Evolutionary conservation across 192 early-diverging fungal genomes (phyloP), one percentile per base, ranked within the genome.

Genomic region (Coemansia sp.): DNA sequence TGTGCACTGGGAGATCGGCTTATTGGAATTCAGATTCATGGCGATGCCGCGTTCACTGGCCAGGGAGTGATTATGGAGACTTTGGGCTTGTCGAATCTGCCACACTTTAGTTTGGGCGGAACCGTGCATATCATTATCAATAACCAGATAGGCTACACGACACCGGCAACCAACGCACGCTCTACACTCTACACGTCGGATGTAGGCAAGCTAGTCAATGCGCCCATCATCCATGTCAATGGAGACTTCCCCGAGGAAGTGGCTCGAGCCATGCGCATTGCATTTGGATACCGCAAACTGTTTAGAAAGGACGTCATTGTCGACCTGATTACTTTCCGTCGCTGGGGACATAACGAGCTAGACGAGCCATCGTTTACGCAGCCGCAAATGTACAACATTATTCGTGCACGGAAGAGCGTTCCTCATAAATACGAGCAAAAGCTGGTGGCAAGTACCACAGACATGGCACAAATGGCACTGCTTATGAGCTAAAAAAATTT

Each of bases 291-390:
- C 81, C 86, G 96, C 54, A 84, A 91, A 65, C 85, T 88, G 62
- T 98, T 96, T 84, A 83, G 87, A 56, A 95, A 93, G 75, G 96
- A 98, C 66, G 85, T 96, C 21, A 94, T 98, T 21, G 73, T 98
- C 39, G 96, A 98, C 56, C 53, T 98, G 71, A 91, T 96, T 69
- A 88, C 89, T 15, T 98, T 94, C 81, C 88, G 96, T 46, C 87
- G 93, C 43, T 92, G 92, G 92, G 96, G 96, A 6, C 96, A 98
- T 77, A 98, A 98, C 59, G 96, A 98, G 65, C 78, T 98, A 11
- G 96, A 98, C 56, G 96, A 98, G 80, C 96, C 96, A 17, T 91
- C 88, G 43, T 96, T 93, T 68, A 98, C 96, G 0, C 96, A 98
- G 66, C 96, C 96, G 5, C 66, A 84, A 39, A 98, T 98, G 96